Base-by-base conservation (phyloP, 2,329 filamentous ascomycete species). In the Claviceps africana region DNA sequence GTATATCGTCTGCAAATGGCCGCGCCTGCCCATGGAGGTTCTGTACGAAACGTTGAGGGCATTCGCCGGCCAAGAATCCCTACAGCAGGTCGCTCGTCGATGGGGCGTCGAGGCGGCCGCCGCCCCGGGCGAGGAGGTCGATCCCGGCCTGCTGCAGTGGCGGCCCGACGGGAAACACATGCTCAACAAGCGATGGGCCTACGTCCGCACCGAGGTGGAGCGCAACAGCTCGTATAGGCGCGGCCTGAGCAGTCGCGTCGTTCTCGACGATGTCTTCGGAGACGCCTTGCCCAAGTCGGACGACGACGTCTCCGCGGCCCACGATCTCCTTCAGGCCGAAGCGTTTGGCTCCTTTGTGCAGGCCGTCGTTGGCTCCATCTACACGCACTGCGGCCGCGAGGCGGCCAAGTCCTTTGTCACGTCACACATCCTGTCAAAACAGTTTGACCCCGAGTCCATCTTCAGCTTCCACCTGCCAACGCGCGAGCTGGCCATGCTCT, bases 41-140 rank as follows among this genome's bases (percentile, higher is more conserved):
- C 72, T 95, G 50, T 94, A 88, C 70, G 82, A 89, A 51, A 85
- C 88, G 33, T 83, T 95, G 73, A 83, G 85, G 62, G 89, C 87
- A 47, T 97, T 88, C 65, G 78, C 83, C 47, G 93, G 93, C 4
- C 77, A 81, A 6, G 79, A 82, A 58, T 82, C 90, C 1, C 76
- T 97, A 47, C 73, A 83, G 50, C 74, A 82, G 21, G 78, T 97
- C 58, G 81, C 86, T 17, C 74, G 77, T 56, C 86, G 93, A 70
- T 98, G 93, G 93, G 93, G 93, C 70, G 82, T 97, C 17, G 91
- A 97, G 66, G 71, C 76, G 44, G 91, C 88, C n/a, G 87, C 86
- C 11, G 84, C 82, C 21, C 93, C 93, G 0, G 93, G 91, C 49
- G 81, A 81, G 54, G 91, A 97, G 70, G 90, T 97, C 52, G 93